Evolutionary conservation across 108 stramenopile species (phyloP).

Genomic region (Chaetoceros muelleri): DNA sequence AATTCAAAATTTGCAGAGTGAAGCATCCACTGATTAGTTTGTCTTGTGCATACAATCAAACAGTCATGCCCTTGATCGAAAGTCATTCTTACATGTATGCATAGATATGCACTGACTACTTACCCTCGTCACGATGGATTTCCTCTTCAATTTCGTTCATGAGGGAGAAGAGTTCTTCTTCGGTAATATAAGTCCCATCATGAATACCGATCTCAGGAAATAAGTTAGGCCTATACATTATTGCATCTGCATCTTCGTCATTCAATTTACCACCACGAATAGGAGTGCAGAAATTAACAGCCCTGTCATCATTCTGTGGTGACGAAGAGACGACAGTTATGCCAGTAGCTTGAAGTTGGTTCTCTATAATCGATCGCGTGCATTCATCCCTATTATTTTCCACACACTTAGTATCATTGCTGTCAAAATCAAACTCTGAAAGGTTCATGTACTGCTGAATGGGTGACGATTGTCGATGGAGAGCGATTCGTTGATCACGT

Average conservation of each 20-base stretch:
- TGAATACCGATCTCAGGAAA: neutral
- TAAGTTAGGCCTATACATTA: neutral
- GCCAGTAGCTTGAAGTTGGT: neutral
- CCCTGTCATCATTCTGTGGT: too few relatives aligned
- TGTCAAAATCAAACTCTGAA: too few relatives aligned
- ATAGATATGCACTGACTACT: neutral
- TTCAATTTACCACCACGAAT: too few relatives aligned
- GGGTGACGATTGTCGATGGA: neutral
- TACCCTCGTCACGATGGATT: neutral
- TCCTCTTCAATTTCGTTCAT: neutral
- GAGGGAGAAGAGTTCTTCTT: neutral
- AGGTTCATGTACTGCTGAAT: too few relatives aligned
- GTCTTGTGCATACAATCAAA: too few relatives aligned
- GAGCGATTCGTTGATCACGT: neutral
- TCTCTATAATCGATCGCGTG: neutral
- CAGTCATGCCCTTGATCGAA: too few relatives aligned
- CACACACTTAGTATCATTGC: too few relatives aligned
- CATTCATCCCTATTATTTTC: too few relatives aligned
- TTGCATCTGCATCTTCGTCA: neutral
- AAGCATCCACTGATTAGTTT: too few relatives aligned
- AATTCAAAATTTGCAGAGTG: too few relatives aligned
- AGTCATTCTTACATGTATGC: too few relatives aligned
- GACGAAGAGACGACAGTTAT: neutral
- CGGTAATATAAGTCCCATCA: neutral
- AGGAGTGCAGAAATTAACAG: too few relatives aligned